Percentiles rank a stretch among this genome's conserved stretches.
Conservation (phyloP, 2,329 filamentous ascomycete species). For the Paracoccidioides brasiliensis region DNA sequence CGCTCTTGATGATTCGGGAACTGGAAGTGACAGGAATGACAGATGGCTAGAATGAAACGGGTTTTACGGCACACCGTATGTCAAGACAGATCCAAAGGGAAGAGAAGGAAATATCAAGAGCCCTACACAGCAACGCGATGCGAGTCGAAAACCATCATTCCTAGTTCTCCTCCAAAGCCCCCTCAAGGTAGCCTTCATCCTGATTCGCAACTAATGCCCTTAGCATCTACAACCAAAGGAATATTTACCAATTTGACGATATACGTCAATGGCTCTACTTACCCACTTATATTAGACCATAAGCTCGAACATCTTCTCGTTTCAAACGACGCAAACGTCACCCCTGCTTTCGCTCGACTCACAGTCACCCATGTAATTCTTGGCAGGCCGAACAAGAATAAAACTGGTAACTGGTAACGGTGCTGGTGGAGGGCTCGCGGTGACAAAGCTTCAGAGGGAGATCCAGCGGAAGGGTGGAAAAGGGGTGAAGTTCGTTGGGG, state of each 20-base stretch:
- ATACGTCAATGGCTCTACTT: slow-evolving; percentile 80
- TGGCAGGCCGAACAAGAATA: slow-evolving; percentile 40
- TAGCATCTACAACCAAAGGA: slow-evolving; percentile 11
- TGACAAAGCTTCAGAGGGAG: slow-evolving; percentile 69
- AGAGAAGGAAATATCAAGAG: not conserved
- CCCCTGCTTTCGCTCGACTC: slow-evolving; percentile 56
- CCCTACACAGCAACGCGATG: not conserved
- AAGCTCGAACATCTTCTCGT: slow-evolving; percentile 66
- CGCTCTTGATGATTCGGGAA: not conserved
- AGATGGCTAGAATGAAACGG: not conserved
- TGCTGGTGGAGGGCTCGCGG: slow-evolving; percentile 62
- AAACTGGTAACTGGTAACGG: slow-evolving; percentile 22
- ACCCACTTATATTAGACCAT: slow-evolving; percentile 71
- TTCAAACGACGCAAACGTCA: slow-evolving; percentile 58
- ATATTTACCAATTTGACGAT: slow-evolving; percentile 62
- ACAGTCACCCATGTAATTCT: slow-evolving; percentile 79
- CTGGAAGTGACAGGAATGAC: not conserved
- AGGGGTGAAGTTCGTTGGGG: slow-evolving; percentile 63
- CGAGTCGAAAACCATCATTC: not conserved
- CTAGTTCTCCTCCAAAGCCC: not conserved
- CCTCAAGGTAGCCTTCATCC: not conserved
- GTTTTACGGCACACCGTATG: not conserved
- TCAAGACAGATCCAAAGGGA: not conserved
- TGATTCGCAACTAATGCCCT: slow-evolving; percentile 11
- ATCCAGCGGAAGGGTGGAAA: slow-evolving; percentile 54